Base-by-base conservation (phyloP, 768 basidiomycete genomes). In the Naganishia vishniacii region DNA sequence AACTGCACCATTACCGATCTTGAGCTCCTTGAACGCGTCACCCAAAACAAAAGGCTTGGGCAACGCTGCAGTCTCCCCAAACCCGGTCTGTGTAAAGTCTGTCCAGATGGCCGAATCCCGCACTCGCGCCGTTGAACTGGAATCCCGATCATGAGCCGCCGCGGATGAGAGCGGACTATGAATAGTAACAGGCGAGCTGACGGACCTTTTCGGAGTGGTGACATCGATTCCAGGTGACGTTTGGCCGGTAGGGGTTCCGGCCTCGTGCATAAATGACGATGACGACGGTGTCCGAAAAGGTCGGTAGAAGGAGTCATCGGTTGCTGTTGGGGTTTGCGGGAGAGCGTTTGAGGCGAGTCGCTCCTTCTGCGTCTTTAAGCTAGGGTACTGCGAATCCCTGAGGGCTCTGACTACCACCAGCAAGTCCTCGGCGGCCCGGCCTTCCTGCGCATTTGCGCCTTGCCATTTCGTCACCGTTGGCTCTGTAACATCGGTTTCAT, bases 231-330 rank as follows among this genome's bases (percentile, higher is more conserved):
- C 53, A 5, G 23, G 34, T 11, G 53, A 11, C 13, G 34, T 20
- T 1, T 18, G 32, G n/a, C 37, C 32, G 18, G 7, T 44, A 13
- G 53, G 34, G 11, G 53, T 56, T 25, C 26, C 53, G 4, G 23
- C 9, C 25, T 34, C 53, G 4, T 56, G 53, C 53, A 56, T 56
- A 34, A 56, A 56, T 2, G 53, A 56, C 12, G 53, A 56, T 11
- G 53, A 56, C 8, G 53, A 56, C 11, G 53, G 53, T 16, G 53
- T 56, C 20, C 53, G 53, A 34, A 56, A 56, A 5, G 53, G 53
- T 37, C 53, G 53, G 23, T 56, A 56, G n/a, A 56, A 3, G 7
- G 53, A 37, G 20, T 26, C 37, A 3, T 26, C 53, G n/a, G 13
- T 18, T 4, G 8, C 40, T 23, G 37, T 29, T 23, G 53, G 37